Evolutionary conservation across 2,329 filamentous ascomycete species (phyloP).

Genomic region (Fusarium circinatum): DNA sequence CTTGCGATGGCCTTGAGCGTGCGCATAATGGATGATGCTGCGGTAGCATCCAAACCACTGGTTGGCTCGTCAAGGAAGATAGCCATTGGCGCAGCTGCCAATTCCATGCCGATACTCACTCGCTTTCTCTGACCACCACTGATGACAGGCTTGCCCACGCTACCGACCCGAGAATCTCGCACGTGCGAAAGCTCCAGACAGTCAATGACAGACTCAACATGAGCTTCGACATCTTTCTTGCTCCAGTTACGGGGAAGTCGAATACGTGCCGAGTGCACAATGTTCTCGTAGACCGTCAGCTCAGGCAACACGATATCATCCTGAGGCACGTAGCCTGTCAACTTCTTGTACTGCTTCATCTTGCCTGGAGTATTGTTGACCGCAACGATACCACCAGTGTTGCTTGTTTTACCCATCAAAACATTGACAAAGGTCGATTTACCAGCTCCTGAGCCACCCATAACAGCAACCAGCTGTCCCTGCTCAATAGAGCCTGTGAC

Average conservation of each 20-base stretch:
- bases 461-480: constrained; percentile 66
- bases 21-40: constrained; percentile 65
- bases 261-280: constrained; percentile 67
- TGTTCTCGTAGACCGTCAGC: constrained; percentile 70
- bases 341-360: constrained; percentile 64
- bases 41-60: constrained; percentile 64
- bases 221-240: constrained; percentile 58
- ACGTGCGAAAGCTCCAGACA: constrained; percentile 65
- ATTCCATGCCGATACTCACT: constrained; percentile 68
- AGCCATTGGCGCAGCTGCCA: constrained; percentile 66
- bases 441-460: constrained; percentile 68
- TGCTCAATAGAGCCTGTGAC: constrained; percentile 65
- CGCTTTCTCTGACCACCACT: constrained; percentile 68
- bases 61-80: constrained; percentile 66
- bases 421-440: constrained; percentile 70
- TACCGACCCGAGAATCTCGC: constrained; percentile 62
- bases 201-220: constrained; percentile 66
- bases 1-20: constrained; percentile 64
- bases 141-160: constrained; percentile 61
- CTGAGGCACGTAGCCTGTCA: constrained; percentile 71
- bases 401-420: constrained; percentile 66
- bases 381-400: constrained; percentile 61
- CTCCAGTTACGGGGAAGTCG: constrained; percentile 63
- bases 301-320: constrained; percentile 69
- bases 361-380: constrained; percentile 62